phyloP scores from a whole-genome alignment of 2,329 filamentous ascomycete genomes.

The Fusarium solani-melongenae region DNA sequence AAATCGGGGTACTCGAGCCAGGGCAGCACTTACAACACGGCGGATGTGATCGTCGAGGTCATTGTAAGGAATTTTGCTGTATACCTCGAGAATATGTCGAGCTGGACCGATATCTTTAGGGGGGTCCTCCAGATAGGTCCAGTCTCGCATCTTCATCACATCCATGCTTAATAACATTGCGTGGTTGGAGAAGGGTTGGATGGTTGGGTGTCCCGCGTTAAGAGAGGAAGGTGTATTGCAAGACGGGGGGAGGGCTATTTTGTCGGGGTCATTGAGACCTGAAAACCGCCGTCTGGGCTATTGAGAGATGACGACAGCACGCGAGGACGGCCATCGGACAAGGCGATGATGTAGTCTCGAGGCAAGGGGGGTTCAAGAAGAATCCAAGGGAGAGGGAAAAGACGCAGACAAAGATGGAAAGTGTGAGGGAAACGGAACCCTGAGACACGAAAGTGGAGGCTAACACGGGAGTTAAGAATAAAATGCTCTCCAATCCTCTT shows the following conservation, averaged over 20 bases:
- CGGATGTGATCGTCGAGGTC: conserved; percentile 52
- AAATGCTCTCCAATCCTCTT: conserved; percentile 22
- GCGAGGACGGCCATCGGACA: conserved; percentile 19
- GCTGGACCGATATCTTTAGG: conserved; percentile 52
- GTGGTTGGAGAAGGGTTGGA: background rate
- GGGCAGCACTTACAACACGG: conserved; percentile 47
- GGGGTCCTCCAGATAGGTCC: conserved; percentile 51
- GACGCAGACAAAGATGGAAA: background rate
- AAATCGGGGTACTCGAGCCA: background rate
- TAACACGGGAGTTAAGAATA: conserved; percentile 18
- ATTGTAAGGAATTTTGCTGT: conserved; percentile 51
- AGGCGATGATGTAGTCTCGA: conserved; percentile 21
- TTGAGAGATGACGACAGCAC: conserved; percentile 5
- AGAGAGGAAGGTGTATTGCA: conserved; percentile 1
- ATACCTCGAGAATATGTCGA: conserved; percentile 51
- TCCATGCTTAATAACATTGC: conserved; percentile 44
- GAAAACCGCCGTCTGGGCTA: conserved; percentile 12
- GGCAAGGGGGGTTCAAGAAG: conserved; percentile 11
- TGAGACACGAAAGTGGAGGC: conserved; percentile 29
- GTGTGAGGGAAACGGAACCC: background rate
- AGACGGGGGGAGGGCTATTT: conserved; percentile 2
- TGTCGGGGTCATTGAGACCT: conserved; percentile 32
- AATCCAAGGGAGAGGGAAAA: conserved; percentile 8
- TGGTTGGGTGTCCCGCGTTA: background rate
- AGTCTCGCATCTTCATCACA: conserved; percentile 52